Evolutionary conservation across 1,284 basidiomycete species (phyloP), one percentile per base, ranked within the genome.

Genomic region (Boletellus sp.): DNA sequence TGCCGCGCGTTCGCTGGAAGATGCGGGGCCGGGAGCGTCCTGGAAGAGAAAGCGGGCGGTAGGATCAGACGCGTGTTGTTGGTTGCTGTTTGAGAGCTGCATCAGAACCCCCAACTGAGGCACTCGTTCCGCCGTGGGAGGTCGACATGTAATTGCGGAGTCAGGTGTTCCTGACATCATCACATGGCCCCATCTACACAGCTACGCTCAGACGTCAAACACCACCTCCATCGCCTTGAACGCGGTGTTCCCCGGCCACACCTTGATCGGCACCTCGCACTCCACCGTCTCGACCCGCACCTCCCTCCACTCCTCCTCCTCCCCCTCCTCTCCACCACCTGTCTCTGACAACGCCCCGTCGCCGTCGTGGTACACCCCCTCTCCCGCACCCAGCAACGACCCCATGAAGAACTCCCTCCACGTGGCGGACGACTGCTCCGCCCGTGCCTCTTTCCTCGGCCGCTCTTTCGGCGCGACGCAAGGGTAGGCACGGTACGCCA

Each of bases 171-270:
- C 29, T n/a, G 14, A n/a, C 29, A n/a, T 30, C 29, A 30, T n/a
- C n/a, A n/a, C n/a, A n/a, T n/a, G n/a, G n/a, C n/a, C n/a, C n/a
- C n/a, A n/a, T n/a, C n/a, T n/a, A n/a, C n/a, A 29, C 14, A 30
- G 13, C 19, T 20, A 19, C 7, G 6, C 17, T 70, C 61, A 87
- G n/a, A 87, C 80, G 59, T 87, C 82, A 62, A 90, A 90, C 26
- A 87, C 78, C 13, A 87, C 80, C 52, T 87, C 82, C 55, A 78
- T 71, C n/a, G 88, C 82, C 66, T 80, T 82, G 68, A 91, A 94
- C 41, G 86, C 87, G 8, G 92, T 94, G 66, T 92, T 93, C 21
- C 90, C 89, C 13, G 92, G 84, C 74, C 87, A 90, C 4, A 94
- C 86, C 55, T 70, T 80, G 47, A 96, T 80, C n/a, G 91, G 91